Conservation (phyloP, 2,329 filamentous ascomycete genomes). For the Sclerotinia subarctica region DNA sequence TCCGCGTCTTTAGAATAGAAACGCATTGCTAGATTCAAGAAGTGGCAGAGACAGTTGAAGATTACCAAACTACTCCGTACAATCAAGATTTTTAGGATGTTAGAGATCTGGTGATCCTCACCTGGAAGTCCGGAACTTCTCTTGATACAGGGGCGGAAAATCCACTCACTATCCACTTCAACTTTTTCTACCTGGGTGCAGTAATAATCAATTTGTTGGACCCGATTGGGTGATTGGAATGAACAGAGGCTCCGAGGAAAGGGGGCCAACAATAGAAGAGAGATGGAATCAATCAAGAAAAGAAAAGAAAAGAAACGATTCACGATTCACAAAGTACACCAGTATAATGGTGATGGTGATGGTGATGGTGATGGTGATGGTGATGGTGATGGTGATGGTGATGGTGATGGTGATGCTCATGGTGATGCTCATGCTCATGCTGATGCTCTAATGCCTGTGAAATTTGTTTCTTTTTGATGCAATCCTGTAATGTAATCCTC, state of each 20-base stretch:
- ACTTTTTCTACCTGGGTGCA: not conserved
- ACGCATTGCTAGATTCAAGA: not conserved
- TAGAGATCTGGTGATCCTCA: not conserved
- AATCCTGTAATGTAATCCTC: not conserved
- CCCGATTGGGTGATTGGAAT: not conserved
- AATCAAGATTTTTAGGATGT: not conserved
- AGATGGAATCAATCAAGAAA: not conserved
- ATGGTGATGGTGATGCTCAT: not conserved
- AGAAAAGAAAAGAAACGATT: not conserved
- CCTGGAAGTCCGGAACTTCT: not conserved
- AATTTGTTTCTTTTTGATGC: not conserved
- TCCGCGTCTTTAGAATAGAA: not conserved
- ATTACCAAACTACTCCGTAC: not conserved
- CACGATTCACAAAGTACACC: not conserved
- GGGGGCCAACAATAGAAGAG: not conserved
- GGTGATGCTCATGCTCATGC: not conserved
- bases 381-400: not conserved
- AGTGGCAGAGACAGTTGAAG: not conserved
- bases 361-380: not conserved
- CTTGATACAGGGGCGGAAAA: not conserved
- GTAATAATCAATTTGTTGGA: not conserved
- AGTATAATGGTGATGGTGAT: not conserved
- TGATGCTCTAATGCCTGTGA: not conserved
- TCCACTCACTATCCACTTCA: not conserved
- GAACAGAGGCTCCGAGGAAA: not conserved